Base-by-base conservation (phyloP, 805 yeast genomes). In the Saccharomycopsis sp. region DNA sequence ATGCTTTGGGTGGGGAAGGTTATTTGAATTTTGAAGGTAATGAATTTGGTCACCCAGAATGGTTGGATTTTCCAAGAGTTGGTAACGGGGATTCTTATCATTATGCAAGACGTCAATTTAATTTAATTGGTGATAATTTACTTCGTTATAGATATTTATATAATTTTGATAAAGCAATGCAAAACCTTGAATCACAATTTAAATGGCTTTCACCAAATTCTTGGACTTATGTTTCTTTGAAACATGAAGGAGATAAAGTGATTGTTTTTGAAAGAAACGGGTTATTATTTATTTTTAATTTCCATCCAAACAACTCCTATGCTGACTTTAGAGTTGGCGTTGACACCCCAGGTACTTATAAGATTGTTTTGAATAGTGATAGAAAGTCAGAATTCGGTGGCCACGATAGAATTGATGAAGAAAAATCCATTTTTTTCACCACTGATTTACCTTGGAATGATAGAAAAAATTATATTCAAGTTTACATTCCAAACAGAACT, bases 21-120 rank as follows among this genome's bases (percentile, higher is more conserved):
- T 89, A 89, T 56, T 71, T 89, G 56, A 89, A 88, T 58, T 89
- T 89, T 58, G 96, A 89, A 66, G 97, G 98, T 43, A 89, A 89
- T 55, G 98, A 89, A 62, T 89, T 92, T 63, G 98, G 98, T 14
- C 98, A 89, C 54, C 98, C 97, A 3, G 98, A 89, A 58, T 89
- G 98, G 98, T 72, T 92, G 39, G 98, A 89, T 60, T 92, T 89
- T 69, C 97, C 98, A 12, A 76, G 96, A 53, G 79, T 49, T 21
- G 96, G 95, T 27, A 92, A 89, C 60, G 70, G 70, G 21, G 87
- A 86, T 57, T 79, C 92, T 15, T 89, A 83, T 62, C 92, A 84
- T 62, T 89, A 92, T 55, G 96, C 96, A 2, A 74, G 97, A 56
- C 75, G 98, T 53, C 98, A 89, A 61, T 92, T 88, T 70, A 86